Percentiles rank a stretch among this genome's conserved stretches.
These are phyloP conservation scores for Fusarium falciforme DNA, from an alignment of 2,329 filamentous ascomycete genomes.

Conservation along the genomic window DNA sequence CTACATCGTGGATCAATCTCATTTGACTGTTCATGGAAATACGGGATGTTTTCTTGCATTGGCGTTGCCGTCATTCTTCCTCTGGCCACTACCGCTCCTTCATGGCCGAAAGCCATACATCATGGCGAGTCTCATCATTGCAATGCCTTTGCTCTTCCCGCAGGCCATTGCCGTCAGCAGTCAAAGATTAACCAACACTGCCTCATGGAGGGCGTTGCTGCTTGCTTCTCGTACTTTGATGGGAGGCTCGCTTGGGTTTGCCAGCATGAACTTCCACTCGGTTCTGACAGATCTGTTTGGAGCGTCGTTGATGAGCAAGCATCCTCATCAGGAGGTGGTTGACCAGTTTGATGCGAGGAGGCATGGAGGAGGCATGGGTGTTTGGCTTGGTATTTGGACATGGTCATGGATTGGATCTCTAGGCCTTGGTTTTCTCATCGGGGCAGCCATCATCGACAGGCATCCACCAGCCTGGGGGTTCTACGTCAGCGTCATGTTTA, in stretches of 20 bases:
- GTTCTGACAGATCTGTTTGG: slow-evolving; percentile 81
- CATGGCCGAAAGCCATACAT: slow-evolving; percentile 84
- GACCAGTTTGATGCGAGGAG: slow-evolving; percentile 75
- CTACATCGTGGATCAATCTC: slow-evolving; percentile 75
- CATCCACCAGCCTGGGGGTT: slow-evolving; percentile 79
- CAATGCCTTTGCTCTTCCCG: slow-evolving; percentile 80
- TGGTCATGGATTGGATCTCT: slow-evolving; percentile 82
- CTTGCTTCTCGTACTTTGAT: slow-evolving; percentile 73
- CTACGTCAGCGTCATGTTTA: slow-evolving; percentile 76
- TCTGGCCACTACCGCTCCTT: slow-evolving; percentile 79
- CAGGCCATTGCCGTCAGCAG: slow-evolving; percentile 75
- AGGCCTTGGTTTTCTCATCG: slow-evolving; percentile 77
- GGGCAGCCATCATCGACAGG: slow-evolving; percentile 74
- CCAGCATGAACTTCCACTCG: slow-evolving; percentile 80
- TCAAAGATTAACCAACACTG: slow-evolving; percentile 66
- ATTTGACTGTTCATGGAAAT: slow-evolving; percentile 78
- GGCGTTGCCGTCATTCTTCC: slow-evolving; percentile 75
- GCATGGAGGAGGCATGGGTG: slow-evolving; percentile 81
- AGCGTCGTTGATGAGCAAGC: slow-evolving; percentile 77
- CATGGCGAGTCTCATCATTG: slow-evolving; percentile 73
- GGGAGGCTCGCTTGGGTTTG: slow-evolving; percentile 77
- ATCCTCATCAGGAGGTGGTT: slow-evolving; percentile 78
- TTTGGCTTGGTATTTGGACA: slow-evolving; percentile 84
- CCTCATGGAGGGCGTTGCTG: slow-evolving; percentile 69
- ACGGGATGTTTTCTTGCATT: slow-evolving; percentile 78